Evolutionary conservation across 108 stramenopile genomes (phyloP).

Genomic region (Tribonema minus): DNA sequence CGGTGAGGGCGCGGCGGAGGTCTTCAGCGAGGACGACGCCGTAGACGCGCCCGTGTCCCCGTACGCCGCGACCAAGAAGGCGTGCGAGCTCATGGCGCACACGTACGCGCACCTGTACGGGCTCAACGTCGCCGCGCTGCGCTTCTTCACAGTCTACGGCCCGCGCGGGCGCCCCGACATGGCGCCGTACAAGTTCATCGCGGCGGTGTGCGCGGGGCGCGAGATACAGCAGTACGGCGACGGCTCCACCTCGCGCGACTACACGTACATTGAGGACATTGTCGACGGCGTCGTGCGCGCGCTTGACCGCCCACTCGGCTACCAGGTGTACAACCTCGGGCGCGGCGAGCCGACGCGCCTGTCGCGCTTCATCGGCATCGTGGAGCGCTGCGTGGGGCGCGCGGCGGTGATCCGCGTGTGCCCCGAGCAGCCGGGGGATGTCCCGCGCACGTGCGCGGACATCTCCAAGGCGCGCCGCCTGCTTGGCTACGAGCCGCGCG

Average conservation of each 20-base stretch:
- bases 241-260: conserved; percentile 77
- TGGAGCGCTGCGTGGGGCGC: conserved; percentile 78
- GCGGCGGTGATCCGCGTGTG: conserved; percentile 75
- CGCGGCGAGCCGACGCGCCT: conserved; percentile 82
- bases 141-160: conserved; percentile 97
- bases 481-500: conserved; percentile 81
- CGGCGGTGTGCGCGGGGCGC: too few relatives aligned
- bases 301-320: conserved; percentile 84
- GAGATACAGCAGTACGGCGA: conserved; percentile 96
- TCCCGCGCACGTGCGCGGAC: conserved; percentile 91
- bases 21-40: conserved; percentile 77
- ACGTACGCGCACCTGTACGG: conserved; percentile 93
- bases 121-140: conserved; percentile 76
- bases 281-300: conserved; percentile 83
- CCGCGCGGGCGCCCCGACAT: conserved; percentile 92
- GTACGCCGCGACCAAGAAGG: conserved; percentile 90
- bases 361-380: conserved; percentile 82
- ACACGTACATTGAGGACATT: conserved; percentile 87
- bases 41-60: conserved; percentile 88
- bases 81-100: conserved; percentile 90
- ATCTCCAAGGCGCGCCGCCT: conserved; percentile 76
- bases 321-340: conserved; percentile 93
- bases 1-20: conserved; percentile 66
- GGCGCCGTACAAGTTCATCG: conserved; percentile 77
- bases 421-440: conserved; percentile 98